Base-by-base conservation (phyloP, 2,329 filamentous ascomycete species). In the Aspergillus tamarii region DNA sequence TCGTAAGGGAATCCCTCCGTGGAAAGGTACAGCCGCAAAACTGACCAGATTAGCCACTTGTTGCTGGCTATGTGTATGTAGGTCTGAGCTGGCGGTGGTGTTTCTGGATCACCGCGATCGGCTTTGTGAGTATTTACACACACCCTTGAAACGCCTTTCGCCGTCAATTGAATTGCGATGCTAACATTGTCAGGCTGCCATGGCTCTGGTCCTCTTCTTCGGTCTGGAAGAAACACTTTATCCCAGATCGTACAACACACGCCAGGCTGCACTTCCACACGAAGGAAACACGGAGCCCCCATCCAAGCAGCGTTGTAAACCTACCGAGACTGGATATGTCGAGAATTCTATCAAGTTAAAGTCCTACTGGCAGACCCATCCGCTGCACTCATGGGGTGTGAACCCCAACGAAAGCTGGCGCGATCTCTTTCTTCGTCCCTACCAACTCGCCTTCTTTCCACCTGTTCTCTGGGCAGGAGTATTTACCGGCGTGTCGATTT, bases 71-170 rank as follows among this genome's bases (percentile, higher is more conserved):
- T 14, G 54, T 57, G 8, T 57, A 57, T 21, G 54, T 57, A 11
- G 54, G 43, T 2, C n/a, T 57, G n/a, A n/a, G 34, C 11, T 57
- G 54, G 54, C 54, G 54, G 4, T 57, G 54, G 54, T 57, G 54
- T 43, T 57, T 57, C 7, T 57, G 54, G 54, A 23, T 57, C 9
- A 57, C 54, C 8, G 54, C 21, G 14, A 57, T 57, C n/a, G 54
- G 54, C 16, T 57, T 57, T 16, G 54, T 50, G 26, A 30, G 26
- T 50, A 0, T 9, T 7, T 6, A 6, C 6, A 16, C 10, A 4
- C 21, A 26, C 23, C 2, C 21, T 14, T 28, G 11, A 4, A 23
- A n/a, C 9, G 4, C 1, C 21, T 11, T 46, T 3, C 14, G 43
- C 21, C 10, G 1, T 2, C 12, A 4, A 43, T 43, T 23, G 11